Base-by-base conservation (phyloP, 352 stramenopile genomes). In the Globisporangium perplexum region DNA sequence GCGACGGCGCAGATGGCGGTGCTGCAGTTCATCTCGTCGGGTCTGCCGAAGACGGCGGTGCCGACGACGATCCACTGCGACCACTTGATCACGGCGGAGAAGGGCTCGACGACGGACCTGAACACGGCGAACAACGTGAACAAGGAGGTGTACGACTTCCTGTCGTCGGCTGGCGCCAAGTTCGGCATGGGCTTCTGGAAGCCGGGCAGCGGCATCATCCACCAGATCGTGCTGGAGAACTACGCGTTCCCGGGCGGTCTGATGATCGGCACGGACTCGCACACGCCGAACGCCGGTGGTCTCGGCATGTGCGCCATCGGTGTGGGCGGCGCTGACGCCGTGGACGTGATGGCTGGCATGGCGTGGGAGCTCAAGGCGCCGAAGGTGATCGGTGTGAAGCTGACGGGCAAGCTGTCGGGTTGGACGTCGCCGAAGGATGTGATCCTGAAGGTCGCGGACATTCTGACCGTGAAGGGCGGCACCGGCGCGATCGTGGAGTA, bases 131-230 rank as follows among this genome's bases (percentile, higher is more conserved):
- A 96, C 54, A 86, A 79, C 50, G 74, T 92, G 28, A 96, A 96
- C 77, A 90, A 90, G 69, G 88, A 96, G 59, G 88, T 97, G 33
- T 97, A 97, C 74, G 86, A 97, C 70, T 97, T 97, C 60, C 63
- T 97, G 42, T 86, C 87, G 59, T 96, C 87, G 52, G 83, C 88
- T 44, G 88, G 85, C 55, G 88, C 88, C 63, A 97, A 97, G 73
- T 97, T 96, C 60, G 88, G 88, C 72, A 96, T 97, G 66, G 90
- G 90, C 35, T 97, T 97, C 72, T 97, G 90, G 90, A 96, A 96
- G 72, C 90, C 90, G 42, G 90, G 90, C 60, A 94, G 82, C 48
- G 90, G 90, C 62, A 97, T 97, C 58, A 97, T 97, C 54, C 90
- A 97, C 71, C 89, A 97, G 83, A 97, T 97, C 50, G 87, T 97